These are phyloP conservation scores for Trapa bicornis DNA, from an alignment of 345 rosid species.

Conservation along the genomic window DNA sequence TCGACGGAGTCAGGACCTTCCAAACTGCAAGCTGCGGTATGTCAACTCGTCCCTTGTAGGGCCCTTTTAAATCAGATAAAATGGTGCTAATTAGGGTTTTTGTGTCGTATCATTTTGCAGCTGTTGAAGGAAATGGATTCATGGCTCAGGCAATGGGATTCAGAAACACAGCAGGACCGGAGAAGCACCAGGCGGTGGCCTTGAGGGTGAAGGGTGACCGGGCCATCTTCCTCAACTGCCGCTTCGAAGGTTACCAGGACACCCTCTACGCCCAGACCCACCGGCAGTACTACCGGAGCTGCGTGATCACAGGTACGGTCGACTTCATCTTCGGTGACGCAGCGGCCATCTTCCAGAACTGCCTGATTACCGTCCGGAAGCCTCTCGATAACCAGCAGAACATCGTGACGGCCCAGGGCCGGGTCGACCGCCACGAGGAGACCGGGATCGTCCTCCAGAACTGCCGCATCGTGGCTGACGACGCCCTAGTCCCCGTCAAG, in stretches of 20 bases:
- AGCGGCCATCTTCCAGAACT: conserved; percentile 63
- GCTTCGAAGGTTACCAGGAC: conserved; percentile 71
- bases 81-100: neutral
- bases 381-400: conserved; percentile 42
- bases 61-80: too few species aligned
- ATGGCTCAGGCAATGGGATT: conserved; percentile 68
- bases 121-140: conserved; percentile 52
- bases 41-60: neutral
- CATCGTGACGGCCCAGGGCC: conserved; percentile 58
- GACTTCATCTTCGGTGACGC: conserved; percentile 95
- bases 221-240: conserved; percentile 55
- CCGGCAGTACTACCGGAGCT: conserved; percentile 66
- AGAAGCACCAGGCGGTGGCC: conserved; percentile 66
- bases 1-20: conserved; percentile 44
- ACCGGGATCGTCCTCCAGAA: conserved; percentile 73
- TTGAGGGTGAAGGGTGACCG: conserved; percentile 56
- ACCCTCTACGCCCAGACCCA: conserved; percentile 66
- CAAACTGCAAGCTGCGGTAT: conserved; percentile 60
- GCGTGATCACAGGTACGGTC: conserved; percentile 55
- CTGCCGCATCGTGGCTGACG: conserved; percentile 40
- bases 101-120: conserved; percentile 14
- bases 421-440: conserved; percentile 42
- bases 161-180: conserved; percentile 75
- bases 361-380: conserved; percentile 43
- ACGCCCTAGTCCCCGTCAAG: conserved; percentile 28